Conservation (phyloP, 2,329 filamentous ascomycete species). For the Gaeumannomyces sp. region DNA sequence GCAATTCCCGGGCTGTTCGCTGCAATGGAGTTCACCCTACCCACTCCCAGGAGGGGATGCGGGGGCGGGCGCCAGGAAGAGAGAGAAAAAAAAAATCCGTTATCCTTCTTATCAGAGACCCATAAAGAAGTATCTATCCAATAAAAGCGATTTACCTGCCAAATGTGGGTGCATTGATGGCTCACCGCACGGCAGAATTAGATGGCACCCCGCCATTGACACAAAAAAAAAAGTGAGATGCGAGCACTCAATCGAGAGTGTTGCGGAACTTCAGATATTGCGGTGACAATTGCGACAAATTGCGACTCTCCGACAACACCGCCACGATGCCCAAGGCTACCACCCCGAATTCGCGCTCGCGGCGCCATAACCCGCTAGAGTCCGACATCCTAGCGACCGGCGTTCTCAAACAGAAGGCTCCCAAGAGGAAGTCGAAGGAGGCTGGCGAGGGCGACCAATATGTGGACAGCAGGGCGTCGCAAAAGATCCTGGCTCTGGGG, state of each 20-base stretch:
- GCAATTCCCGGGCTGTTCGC: not conserved
- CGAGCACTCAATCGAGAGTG: not conserved
- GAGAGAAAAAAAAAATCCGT: slow-evolving; percentile 13
- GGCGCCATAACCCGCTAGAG: slow-evolving; percentile 84
- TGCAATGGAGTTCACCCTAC: not conserved
- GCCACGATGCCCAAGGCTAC: slow-evolving; percentile 72
- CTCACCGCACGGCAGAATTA: slow-evolving; percentile 8
- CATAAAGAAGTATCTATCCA: not conserved
- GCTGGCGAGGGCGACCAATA: slow-evolving; percentile 58
- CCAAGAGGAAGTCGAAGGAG: slow-evolving; percentile 62
- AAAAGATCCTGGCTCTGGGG: slow-evolving; percentile 83
- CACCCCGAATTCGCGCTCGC: slow-evolving; percentile 50
- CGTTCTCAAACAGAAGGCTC: slow-evolving; percentile 65
- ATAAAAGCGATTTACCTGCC: not conserved
- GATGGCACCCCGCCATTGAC: slow-evolving; percentile 8
- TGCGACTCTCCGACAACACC: not conserved
- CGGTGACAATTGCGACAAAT: slow-evolving; percentile 5
- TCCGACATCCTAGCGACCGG: slow-evolving; percentile 73
- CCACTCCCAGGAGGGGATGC: not conserved
- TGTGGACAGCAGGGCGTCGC: slow-evolving; percentile 81
- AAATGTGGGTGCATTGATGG: not conserved
- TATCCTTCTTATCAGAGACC: slow-evolving; percentile 7
- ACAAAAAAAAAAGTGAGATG: slow-evolving; percentile 8
- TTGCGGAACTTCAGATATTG: not conserved
- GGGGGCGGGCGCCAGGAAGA: slow-evolving; percentile 6